Evolutionary conservation across 805 yeast genomes (phyloP).

Genomic region (Torulaspora franciscae): DNA sequence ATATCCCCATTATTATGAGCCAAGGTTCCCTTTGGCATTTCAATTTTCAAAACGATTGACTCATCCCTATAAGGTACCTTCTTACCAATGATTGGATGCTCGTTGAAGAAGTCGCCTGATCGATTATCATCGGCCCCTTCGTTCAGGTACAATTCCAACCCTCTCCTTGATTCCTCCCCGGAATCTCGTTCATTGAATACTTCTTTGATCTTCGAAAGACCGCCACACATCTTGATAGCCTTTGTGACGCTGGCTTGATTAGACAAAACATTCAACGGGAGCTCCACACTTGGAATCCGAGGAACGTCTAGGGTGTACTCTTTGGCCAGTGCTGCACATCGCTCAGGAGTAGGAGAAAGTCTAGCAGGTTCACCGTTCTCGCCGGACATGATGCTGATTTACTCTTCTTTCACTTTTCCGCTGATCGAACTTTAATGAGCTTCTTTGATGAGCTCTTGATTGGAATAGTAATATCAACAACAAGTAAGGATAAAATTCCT

Average conservation of each 20-base stretch:
- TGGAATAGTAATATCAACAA: no score
- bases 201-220: slow-evolving; percentile 38
- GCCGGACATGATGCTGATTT: background rate
- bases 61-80: slow-evolving; percentile 44
- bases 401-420: background rate
- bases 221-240: slow-evolving; percentile 71
- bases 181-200: slow-evolving; percentile 32
- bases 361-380: slow-evolving; percentile 5
- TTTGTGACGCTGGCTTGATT: slow-evolving; percentile 44
- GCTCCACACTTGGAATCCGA: slow-evolving; percentile 67
- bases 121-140: slow-evolving; percentile 40
- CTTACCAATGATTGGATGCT: slow-evolving; percentile 62
- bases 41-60: slow-evolving; percentile 53
- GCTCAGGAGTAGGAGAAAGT: slow-evolving; percentile 14
- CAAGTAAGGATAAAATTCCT: no score
- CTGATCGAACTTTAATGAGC: background rate
- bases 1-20: slow-evolving; percentile 42
- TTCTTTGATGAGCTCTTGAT: background rate
- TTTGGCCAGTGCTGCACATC: slow-evolving; percentile 38
- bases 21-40: slow-evolving; percentile 53
- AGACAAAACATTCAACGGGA: slow-evolving; percentile 60
- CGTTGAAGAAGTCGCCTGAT: slow-evolving; percentile 35
- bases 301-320: slow-evolving; percentile 68
- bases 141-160: slow-evolving; percentile 34
- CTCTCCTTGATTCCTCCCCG: slow-evolving; percentile 23